These are phyloP conservation scores for Neocatenulostroma microsporum DNA, from an alignment of 2,329 filamentous ascomycete genomes.

Conservation along the genomic window DNA sequence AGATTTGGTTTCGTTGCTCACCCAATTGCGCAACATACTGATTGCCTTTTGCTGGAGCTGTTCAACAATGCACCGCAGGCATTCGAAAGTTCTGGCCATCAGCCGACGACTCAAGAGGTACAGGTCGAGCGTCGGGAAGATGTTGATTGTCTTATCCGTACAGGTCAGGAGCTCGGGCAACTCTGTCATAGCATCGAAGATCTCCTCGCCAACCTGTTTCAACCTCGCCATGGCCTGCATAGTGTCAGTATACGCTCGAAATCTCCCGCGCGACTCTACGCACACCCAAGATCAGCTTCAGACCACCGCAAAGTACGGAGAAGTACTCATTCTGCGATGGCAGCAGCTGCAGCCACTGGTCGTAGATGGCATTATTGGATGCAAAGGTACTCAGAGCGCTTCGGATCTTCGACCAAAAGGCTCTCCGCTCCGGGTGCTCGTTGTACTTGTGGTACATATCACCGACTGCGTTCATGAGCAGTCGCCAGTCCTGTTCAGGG, in stretches of 20 bases:
- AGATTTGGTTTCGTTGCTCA: too few species aligned
- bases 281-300: slow-evolving; percentile 2
- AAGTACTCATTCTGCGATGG: slow-evolving; percentile 2
- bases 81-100: neutral
- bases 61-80: neutral
- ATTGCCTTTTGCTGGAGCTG: neutral
- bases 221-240: neutral
- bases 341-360: neutral
- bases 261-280: neutral
- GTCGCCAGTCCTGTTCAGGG: neutral
- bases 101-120: neutral
- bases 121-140: neutral
- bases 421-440: neutral
- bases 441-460: neutral
- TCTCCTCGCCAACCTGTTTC: neutral
- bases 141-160: neutral
- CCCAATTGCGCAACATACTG: neutral
- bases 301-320: neutral
- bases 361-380: neutral
- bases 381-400: neutral
- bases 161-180: neutral
- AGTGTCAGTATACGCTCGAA: too few species aligned
- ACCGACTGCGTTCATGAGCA: neutral
- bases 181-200: neutral
- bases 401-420: neutral